Evolutionary conservation across 202 grass and related monocot species (phyloP), one percentile per base, ranked within the genome.

Genomic region (Elaeis oleifera): DNA sequence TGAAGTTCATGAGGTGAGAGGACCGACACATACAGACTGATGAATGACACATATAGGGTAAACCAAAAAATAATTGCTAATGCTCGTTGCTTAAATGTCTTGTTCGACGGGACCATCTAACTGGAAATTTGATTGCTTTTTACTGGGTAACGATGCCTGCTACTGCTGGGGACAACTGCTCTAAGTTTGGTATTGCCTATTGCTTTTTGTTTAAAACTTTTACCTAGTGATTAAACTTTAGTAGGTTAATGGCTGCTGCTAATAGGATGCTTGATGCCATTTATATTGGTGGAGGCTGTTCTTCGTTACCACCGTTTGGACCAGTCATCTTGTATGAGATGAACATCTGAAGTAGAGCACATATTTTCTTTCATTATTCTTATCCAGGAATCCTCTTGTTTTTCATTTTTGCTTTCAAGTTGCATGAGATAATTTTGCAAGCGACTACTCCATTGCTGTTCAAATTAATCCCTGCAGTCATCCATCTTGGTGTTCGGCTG

Each of bases 81-180:
- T 39, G 32, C 71, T 88, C 60, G 78, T 63, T 74, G 26, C 50
- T 79, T 49, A 5, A 29, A 8, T 63, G 31, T 7, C 4, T 49
- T 15, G 5, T 63, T 49, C 17, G 4, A 23, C 14, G 11, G 32
- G 32, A 1, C 1, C 5, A 65, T 65, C 3, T n/a, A 52, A 65
- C 14, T 11, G 1, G 21, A 22, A 49, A 5, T 21, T 65, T 50
- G 24, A 63, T 59, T 48, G 14, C 67, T 77, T 80, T 75, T 61
- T 73, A 67, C 70, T 92, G 94, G 94, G 94, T 54, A 99, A 69
- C 74, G 92, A 17, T 99, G 92, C 60, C 76, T 92, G 31, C 77
- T 99, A 13, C 94, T 99, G 75, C 88, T 99, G 54, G 94, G 94
- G 57, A 99, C 88, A 63, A 99, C 94, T 78, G 94, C 88, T 32